These are phyloP conservation scores for Metschnikowia sp. DNA, from an alignment of 805 yeast genomes.

Conservation along the genomic window DNA sequence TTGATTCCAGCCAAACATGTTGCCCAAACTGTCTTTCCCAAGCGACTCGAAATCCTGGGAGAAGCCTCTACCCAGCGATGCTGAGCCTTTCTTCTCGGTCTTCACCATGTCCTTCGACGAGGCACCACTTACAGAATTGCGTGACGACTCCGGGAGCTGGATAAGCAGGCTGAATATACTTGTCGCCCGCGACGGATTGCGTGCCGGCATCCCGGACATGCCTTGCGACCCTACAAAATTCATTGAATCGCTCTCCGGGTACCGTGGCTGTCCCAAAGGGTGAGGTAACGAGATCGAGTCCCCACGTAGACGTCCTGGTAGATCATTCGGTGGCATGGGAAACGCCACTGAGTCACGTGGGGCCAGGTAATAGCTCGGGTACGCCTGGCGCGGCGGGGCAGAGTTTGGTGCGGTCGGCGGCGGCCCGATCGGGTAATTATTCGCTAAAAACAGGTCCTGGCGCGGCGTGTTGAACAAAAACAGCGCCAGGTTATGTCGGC, in stretches of 20 bases:
- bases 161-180: slow-evolving; percentile 39
- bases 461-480: slow-evolving; percentile 27
- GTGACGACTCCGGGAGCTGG: slow-evolving; percentile 35
- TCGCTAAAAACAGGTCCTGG: slow-evolving; percentile 29
- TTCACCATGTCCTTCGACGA: slow-evolving; percentile 6
- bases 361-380: slow-evolving; percentile 20
- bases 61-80: slow-evolving; percentile 10
- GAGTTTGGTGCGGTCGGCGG: slow-evolving; percentile 4
- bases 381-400: slow-evolving; percentile 2
- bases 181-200: slow-evolving; percentile 27
- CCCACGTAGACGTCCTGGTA: slow-evolving; percentile 31
- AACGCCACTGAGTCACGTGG: slow-evolving; percentile 16
- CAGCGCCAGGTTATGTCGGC: slow-evolving; percentile 15
- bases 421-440: slow-evolving; percentile 18
- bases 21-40: slow-evolving; percentile 30
- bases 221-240: slow-evolving; percentile 3
- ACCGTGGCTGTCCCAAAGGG: slow-evolving; percentile 19
- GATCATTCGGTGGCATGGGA: slow-evolving; percentile 8
- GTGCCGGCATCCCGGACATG: slow-evolving; percentile 2
- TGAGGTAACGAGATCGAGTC: slow-evolving; percentile 40
- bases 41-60: slow-evolving; percentile 26
- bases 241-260: slow-evolving; percentile 4
- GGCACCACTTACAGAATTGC: slow-evolving; percentile 32
- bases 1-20: slow-evolving; percentile 29
- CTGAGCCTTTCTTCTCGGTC: slow-evolving; percentile 1